These are phyloP conservation scores for Mucuna pruriens DNA, from an alignment of 306 rosid genomes.

Conservation along the genomic window DNA sequence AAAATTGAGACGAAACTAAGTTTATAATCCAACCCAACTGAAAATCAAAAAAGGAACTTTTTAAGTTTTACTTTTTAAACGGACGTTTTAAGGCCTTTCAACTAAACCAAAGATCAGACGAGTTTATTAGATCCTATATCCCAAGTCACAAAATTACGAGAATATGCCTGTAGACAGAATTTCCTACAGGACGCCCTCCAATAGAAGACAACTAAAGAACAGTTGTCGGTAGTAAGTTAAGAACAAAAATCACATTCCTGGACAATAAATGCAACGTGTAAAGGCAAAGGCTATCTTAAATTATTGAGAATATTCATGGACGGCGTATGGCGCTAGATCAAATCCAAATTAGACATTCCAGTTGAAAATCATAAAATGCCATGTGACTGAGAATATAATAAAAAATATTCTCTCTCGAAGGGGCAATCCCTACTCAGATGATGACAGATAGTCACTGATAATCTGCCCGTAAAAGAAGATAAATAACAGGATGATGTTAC, in stretches of 20 bases:
- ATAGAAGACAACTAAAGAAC: neutral
- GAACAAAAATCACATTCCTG: conserved; percentile 2
- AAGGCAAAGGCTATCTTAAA: neutral
- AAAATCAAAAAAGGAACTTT: too few relatives aligned
- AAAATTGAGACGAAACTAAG: too few relatives aligned
- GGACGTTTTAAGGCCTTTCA: neutral
- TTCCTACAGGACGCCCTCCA: neutral
- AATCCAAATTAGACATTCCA: conserved; percentile 16
- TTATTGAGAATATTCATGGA: conserved; percentile 28
- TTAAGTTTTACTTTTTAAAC: neutral
- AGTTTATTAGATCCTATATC: neutral
- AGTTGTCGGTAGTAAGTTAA: neutral
- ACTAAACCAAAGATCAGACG: neutral
- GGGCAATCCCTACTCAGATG: conserved; percentile 10
- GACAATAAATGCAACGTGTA: neutral
- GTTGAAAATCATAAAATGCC: conserved; percentile 11
- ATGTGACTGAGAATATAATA: conserved; percentile 16
- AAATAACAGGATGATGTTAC: conserved; percentile 22
- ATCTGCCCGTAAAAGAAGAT: conserved; percentile 29
- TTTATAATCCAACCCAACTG: too few relatives aligned
- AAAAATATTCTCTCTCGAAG: conserved; percentile 28
- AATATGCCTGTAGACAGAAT: neutral
- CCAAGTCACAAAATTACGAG: neutral
- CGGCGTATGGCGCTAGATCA: conserved; percentile 1
- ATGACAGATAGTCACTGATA: conserved; percentile 34